Conservation (phyloP, 1,284 basidiomycete species). For the Sanghuangporus weigelae region DNA sequence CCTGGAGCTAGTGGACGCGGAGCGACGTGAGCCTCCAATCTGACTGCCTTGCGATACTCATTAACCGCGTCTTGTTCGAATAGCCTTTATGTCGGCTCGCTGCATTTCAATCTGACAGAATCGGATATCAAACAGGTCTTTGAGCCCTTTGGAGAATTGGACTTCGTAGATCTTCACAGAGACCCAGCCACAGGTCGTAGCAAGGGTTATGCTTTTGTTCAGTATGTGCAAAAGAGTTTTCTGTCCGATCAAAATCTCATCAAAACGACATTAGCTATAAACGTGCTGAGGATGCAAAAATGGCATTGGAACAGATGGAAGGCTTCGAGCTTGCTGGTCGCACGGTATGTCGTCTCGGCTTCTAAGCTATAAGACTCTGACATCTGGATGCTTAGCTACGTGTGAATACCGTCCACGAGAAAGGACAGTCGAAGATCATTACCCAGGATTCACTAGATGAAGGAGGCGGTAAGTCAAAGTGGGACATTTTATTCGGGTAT, state of each 20-base stretch:
- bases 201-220: conserved; percentile 98
- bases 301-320: conserved; percentile 98
- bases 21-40: conserved; percentile 49
- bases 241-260: conserved; percentile 7
- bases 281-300: conserved; percentile 85
- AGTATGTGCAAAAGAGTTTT: conserved; percentile 46
- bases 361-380: not conserved
- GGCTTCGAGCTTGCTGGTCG: conserved; percentile 95
- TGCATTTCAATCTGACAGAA: conserved; percentile 95
- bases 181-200: conserved; percentile 90
- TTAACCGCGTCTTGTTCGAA: conserved; percentile 4
- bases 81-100: conserved; percentile 93
- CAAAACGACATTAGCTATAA: conserved; percentile 59
- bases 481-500: not conserved
- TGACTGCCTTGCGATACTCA: conserved; percentile 11
- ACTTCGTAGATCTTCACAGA: conserved; percentile 96
- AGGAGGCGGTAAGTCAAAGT: conserved; percentile 55
- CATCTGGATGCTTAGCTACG: conserved; percentile 51
- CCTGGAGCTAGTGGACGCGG: conserved; percentile 72
- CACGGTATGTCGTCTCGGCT: conserved; percentile 48
- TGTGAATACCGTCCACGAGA: conserved; percentile 89
- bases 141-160: conserved; percentile 95
- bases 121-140: conserved; percentile 98
- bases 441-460: conserved; percentile 80
- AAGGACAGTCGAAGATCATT: conserved; percentile 69